phyloP scores from a whole-genome alignment of 257 asterid genomes.

The Fraxinus quadrangulata region DNA sequence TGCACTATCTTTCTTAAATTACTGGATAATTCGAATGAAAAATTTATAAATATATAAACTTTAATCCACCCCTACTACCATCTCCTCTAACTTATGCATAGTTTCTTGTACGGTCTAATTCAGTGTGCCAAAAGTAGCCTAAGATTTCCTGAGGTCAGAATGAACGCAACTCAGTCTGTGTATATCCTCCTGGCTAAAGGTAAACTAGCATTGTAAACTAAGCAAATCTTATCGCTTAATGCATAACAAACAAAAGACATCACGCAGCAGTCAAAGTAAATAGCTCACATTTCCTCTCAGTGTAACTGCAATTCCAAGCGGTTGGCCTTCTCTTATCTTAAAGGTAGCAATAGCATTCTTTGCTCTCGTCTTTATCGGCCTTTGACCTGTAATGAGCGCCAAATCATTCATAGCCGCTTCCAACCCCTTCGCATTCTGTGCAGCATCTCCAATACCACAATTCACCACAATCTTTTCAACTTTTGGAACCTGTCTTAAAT shows the following conservation, averaged over 20 bases:
- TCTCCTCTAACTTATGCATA: background rate
- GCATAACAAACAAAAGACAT: background rate
- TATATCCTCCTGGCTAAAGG: background rate
- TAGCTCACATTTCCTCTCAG: conserved; percentile 75
- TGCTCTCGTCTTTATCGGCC: conserved; percentile 92
- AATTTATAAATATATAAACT: background rate
- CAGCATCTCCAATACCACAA: conserved; percentile 99
- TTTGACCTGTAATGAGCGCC: conserved; percentile 91
- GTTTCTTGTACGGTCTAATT: background rate
- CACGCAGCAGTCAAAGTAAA: background rate
- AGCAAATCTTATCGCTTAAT: background rate
- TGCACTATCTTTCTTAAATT: background rate
- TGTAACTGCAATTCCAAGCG: conserved; percentile 90
- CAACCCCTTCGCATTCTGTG: conserved; percentile 97
- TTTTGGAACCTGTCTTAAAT: conserved; percentile 73
- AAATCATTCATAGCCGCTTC: conserved; percentile 91
- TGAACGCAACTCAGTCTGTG: background rate
- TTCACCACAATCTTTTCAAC: conserved; percentile 86
- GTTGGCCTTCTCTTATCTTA: conserved; percentile 87
- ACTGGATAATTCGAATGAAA: background rate
- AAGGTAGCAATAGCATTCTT: conserved; percentile 93
- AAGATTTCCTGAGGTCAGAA: background rate
- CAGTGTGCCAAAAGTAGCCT: background rate
- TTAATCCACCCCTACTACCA: background rate
- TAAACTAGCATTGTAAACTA: background rate